These are phyloP conservation scores for Citrus cavaleriei DNA, from an alignment of 345 rosid genomes.

Conservation along the genomic window DNA sequence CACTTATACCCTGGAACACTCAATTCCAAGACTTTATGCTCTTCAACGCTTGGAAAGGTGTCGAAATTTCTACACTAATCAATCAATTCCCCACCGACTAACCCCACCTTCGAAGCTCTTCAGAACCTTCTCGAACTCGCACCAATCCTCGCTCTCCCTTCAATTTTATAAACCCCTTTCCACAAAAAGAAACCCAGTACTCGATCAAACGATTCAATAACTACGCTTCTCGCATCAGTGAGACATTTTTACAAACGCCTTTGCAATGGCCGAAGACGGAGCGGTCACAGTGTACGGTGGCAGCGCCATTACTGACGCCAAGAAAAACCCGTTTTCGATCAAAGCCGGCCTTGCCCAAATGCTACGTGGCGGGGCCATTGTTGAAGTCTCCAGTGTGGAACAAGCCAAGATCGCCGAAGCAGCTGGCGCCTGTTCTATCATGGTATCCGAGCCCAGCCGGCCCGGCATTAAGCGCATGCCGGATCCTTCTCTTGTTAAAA, in stretches of 20 bases:
- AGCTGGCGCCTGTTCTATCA: conserved; percentile 60
- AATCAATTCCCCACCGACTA: conserved; percentile 27
- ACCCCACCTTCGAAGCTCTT: conserved; percentile 1
- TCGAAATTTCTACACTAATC: conserved; percentile 27
- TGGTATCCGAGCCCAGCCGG: conserved; percentile 39
- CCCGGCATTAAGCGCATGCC: conserved; percentile 50
- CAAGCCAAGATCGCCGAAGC: conserved; percentile 66
- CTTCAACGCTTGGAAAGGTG: not conserved
- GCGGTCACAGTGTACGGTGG: conserved; percentile 42
- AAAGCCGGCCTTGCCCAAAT: conserved; percentile 61
- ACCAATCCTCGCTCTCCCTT: not conserved
- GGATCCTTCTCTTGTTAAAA: conserved; percentile 47
- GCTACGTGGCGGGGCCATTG: conserved; percentile 62
- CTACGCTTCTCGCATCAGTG: not conserved
- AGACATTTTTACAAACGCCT: conserved; percentile 16
- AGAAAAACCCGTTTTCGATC: conserved; percentile 48
- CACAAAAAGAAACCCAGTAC: not conserved
- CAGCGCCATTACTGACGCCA: conserved; percentile 44
- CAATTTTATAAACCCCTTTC: not conserved
- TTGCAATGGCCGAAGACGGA: conserved; percentile 37
- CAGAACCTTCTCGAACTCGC: conserved; percentile 26
- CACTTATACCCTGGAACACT: not conserved
- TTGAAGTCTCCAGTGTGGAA: conserved; percentile 39
- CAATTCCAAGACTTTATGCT: not conserved
- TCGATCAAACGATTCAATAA: not conserved